Conservation (phyloP, 768 basidiomycete species). For the Calocybe gangraenosa region DNA sequence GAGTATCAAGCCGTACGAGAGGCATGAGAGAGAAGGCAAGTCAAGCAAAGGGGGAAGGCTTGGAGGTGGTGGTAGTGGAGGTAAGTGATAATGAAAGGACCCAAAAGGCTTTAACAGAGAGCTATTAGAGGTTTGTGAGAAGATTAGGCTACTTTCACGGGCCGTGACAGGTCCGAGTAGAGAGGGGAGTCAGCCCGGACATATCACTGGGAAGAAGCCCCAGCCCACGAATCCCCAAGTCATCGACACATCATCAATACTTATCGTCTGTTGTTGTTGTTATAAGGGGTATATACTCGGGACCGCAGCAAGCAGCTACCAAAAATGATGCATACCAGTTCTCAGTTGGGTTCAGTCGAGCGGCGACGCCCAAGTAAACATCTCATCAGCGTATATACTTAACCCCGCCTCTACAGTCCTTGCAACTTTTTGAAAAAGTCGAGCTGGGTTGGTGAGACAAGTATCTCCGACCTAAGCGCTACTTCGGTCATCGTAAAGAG, state of each 20-base stretch:
- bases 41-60: background rate
- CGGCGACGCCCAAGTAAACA: no score
- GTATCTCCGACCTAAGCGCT: no score
- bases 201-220: background rate
- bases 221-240: no score
- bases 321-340: background rate
- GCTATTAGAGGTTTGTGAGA: background rate
- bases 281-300: constrained; percentile 2
- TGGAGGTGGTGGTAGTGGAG: constrained; percentile 1
- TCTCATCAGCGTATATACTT: no score
- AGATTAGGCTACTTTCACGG: constrained; percentile 3
- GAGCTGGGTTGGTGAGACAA: no score
- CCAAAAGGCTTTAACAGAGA: background rate
- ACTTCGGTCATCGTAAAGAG: background rate
- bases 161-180: constrained; percentile 7
- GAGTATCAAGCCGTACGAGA: constrained; percentile 11
- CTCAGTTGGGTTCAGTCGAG: no score
- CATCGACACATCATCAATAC: background rate
- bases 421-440: no score
- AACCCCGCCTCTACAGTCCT: no score
- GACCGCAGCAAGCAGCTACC: background rate
- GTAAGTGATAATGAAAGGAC: background rate
- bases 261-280: background rate
- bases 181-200: background rate
- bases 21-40: constrained; percentile 17